phyloP scores from a whole-genome alignment of 495 filamentous ascomycete species.

The Aspergillus cristatus region DNA sequence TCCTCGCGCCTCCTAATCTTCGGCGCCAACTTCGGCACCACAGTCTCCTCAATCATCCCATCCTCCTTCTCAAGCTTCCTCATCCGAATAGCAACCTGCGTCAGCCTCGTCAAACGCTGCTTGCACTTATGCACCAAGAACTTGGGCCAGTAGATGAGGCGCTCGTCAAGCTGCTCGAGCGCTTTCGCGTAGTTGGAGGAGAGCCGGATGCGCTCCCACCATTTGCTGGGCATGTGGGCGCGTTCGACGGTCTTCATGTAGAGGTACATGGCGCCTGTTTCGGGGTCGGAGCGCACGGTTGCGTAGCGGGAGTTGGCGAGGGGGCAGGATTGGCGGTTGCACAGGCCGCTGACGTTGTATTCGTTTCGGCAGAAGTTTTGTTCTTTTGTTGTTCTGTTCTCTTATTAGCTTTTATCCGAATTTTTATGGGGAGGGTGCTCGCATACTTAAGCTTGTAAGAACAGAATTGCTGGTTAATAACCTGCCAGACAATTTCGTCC shows the following conservation, averaged over 20 bases:
- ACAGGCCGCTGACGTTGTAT: conserved; percentile 91
- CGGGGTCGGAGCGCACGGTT: conserved; percentile 75
- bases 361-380: conserved; percentile 95
- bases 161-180: conserved; percentile 76
- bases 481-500: conserved; percentile 97
- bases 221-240: conserved; percentile 79
- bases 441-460: conserved; percentile 88
- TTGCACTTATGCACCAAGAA: conserved; percentile 96
- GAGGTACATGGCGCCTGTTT: conserved; percentile 79
- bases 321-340: conserved; percentile 89
- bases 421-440: conserved; percentile 2
- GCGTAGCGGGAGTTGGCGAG: conserved; percentile 95
- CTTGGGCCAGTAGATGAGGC: conserved; percentile 92
- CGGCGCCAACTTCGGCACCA: conserved; percentile 85
- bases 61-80: conserved; percentile 78
- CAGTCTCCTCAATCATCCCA: conserved; percentile 76
- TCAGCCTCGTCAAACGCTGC: conserved; percentile 87
- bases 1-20: conserved; percentile 86
- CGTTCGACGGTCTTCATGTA: conserved; percentile 97
- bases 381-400: conserved; percentile 71
- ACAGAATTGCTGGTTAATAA: conserved; percentile 94
- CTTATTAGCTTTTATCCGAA: not conserved
- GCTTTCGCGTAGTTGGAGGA: conserved; percentile 86
- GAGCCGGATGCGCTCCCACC: conserved; percentile 91
- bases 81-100: conserved; percentile 86